phyloP scores from a whole-genome alignment of 2,329 filamentous ascomycete species.

The Akanthomyces uredinophilus region DNA sequence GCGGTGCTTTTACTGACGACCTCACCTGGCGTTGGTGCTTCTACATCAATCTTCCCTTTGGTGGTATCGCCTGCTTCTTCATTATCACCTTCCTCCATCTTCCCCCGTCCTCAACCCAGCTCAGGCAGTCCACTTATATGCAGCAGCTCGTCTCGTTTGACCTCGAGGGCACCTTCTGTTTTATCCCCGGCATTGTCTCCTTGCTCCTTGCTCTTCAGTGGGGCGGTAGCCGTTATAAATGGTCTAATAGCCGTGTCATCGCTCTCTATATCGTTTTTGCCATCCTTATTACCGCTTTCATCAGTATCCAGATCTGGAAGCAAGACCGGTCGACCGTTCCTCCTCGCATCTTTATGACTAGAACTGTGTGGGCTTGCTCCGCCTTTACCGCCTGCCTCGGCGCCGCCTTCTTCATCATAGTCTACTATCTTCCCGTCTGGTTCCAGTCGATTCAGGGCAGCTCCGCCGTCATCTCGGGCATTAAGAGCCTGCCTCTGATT shows the following conservation, averaged over 20 bases:
- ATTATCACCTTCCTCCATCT: no score
- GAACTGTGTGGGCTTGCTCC: constrained; percentile 63
- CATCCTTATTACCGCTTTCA: constrained; percentile 35
- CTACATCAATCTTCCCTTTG: no score
- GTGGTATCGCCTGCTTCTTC: no score
- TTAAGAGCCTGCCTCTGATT: neutral
- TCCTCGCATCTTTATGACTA: constrained; percentile 68
- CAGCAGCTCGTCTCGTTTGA: constrained; percentile 20
- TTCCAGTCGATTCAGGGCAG: constrained; percentile 36
- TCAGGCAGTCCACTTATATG: no score
- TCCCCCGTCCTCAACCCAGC: no score
- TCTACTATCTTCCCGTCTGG: constrained; percentile 35
- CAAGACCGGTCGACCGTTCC: constrained; percentile 32
- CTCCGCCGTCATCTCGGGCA: constrained; percentile 13
- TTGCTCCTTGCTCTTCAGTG: constrained; percentile 40
- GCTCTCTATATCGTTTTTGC: constrained; percentile 36
- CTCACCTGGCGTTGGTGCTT: neutral
- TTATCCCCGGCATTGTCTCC: constrained; percentile 25
- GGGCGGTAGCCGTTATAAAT: constrained; percentile 28
- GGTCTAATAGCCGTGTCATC: constrained; percentile 32
- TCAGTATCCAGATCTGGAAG: constrained; percentile 27
- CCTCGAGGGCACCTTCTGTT: constrained; percentile 11
- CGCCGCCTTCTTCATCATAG: constrained; percentile 23
- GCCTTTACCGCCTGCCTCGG: constrained; percentile 26
- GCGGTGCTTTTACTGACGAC: no score